These are phyloP conservation scores for Aspergillus fischeri DNA, from an alignment of 2,329 filamentous ascomycete species.

Conservation along the genomic window DNA sequence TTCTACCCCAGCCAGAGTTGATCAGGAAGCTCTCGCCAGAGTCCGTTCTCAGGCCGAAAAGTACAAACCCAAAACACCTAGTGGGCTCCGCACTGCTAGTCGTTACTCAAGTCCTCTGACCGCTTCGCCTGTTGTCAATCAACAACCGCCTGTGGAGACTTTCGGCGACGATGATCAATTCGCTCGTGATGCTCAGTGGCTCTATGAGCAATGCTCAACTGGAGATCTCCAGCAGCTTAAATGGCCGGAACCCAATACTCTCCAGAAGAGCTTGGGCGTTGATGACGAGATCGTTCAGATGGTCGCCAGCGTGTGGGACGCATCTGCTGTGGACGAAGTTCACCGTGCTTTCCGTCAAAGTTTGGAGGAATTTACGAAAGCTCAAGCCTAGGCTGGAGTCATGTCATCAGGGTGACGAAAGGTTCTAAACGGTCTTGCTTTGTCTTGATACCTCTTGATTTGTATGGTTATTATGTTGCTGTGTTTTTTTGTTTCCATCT, in stretches of 20 bases:
- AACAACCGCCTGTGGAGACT: slow-evolving; percentile 5
- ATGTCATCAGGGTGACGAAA: background rate
- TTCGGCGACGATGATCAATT: slow-evolving; percentile 22
- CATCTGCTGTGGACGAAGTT: slow-evolving; percentile 12
- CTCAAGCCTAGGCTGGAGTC: slow-evolving; percentile 4
- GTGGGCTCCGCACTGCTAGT: slow-evolving; percentile 37
- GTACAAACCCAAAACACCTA: slow-evolving; percentile 42
- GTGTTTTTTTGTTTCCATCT: background rate
- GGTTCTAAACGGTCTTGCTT: background rate
- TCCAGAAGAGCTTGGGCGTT: slow-evolving; percentile 15
- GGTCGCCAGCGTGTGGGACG: slow-evolving; percentile 14
- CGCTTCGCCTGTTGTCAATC: slow-evolving; percentile 7
- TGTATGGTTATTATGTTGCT: background rate
- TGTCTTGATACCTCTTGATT: background rate
- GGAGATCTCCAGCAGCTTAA: slow-evolving; percentile 20
- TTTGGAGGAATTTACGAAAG: slow-evolving; percentile 15
- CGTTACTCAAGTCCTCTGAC: slow-evolving; percentile 23
- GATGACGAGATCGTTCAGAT: slow-evolving; percentile 9
- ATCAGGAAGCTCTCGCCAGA: slow-evolving; percentile 30
- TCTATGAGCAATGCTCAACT: slow-evolving; percentile 22
- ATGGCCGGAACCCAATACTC: slow-evolving; percentile 17
- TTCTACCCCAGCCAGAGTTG: slow-evolving; percentile 18
- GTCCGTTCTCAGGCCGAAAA: slow-evolving; percentile 36
- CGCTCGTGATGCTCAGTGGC: slow-evolving; percentile 24
- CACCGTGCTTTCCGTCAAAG: slow-evolving; percentile 11